Evolutionary conservation across 2,329 filamentous ascomycete genomes (phyloP), one percentile per base, ranked within the genome.

Genomic region (Cordyceps farinosa): DNA sequence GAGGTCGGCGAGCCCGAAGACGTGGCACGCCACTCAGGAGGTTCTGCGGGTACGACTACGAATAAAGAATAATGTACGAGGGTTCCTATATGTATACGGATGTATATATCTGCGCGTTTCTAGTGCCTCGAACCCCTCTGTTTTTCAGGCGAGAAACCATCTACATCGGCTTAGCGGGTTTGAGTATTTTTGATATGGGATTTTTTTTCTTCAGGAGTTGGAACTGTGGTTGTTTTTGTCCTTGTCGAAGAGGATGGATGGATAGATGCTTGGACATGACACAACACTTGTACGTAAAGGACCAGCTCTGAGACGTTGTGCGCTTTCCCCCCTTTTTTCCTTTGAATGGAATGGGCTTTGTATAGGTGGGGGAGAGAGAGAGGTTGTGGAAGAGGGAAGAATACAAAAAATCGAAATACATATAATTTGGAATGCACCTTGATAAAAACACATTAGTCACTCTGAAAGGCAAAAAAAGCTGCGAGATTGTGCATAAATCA

Each of bases 31-130:
- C 50, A 59, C 10, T 63, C 51, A 7, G 36, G 22, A 11, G 48
- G 30, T 22, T 50, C 59, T 13, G 54, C 45, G 29, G 38, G 45
- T 10, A 36, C 54, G 48, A 47, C 36, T 52, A 63, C 61, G 61
- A 63, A 58, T 53, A 63, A 63, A 54, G 61, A 63, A 22, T 63
- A 48, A 58, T 56, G 34, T 30, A 42, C 15, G 47, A 52, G 42
- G 44, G n/a, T 67, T 65, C 66, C 64, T 69, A 70, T 70, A 22
- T 22, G 22, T 22, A 22, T 22, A 22, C 22, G 22, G 7, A 74
- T 75, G 73, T 72, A 71, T 70, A 70, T 73, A 70, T 72, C 70
- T 72, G 29, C 27, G 36, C 17, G 9, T 44, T 27, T 34, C 22
- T 32, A 11, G n/a, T 13, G 40, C 32, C n/a, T 34, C 9, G 30